Evolutionary conservation across 208 protist species (phyloP).

Genomic region (Endotrypanum monterogeii): DNA sequence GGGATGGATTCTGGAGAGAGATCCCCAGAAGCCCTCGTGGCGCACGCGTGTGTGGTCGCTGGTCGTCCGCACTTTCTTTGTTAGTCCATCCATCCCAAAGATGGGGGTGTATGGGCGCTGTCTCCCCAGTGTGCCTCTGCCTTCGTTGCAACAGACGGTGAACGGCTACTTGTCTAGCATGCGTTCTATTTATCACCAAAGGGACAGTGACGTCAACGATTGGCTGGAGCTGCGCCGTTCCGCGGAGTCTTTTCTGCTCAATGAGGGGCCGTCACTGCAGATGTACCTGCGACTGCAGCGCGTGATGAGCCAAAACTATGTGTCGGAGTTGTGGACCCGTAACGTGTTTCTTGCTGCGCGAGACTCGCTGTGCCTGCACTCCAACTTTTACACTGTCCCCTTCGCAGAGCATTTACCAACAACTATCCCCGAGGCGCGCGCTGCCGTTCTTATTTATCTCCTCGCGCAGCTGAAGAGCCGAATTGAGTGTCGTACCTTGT

Average conservation of each 20-base stretch:
- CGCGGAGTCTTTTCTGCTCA: slow-evolving; percentile 63
- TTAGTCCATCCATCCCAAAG: slow-evolving; percentile 37
- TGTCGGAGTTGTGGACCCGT: slow-evolving; percentile 90
- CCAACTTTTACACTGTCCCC: slow-evolving; percentile 90
- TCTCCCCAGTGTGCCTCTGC: slow-evolving; percentile 80
- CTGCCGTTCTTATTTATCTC: slow-evolving; percentile 63
- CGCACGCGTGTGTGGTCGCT: slow-evolving; percentile 64
- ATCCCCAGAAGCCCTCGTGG: slow-evolving; percentile 35
- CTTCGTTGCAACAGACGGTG: slow-evolving; percentile 70
- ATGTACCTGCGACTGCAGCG: slow-evolving; percentile 72
- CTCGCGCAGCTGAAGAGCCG: slow-evolving; percentile 63
- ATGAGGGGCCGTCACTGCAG: slow-evolving; percentile 78
- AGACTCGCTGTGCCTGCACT: slow-evolving; percentile 77
- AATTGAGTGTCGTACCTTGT: slow-evolving; percentile 66
- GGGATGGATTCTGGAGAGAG: slow-evolving; percentile 63
- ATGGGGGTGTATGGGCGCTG: slow-evolving; percentile 74
- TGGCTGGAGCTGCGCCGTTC: slow-evolving; percentile 51
- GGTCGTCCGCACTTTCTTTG: slow-evolving; percentile 58
- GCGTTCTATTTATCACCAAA: slow-evolving; percentile 47
- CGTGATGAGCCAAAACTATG: slow-evolving; percentile 65
- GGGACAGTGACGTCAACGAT: slow-evolving; percentile 33
- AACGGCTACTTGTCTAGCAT: slow-evolving; percentile 63
- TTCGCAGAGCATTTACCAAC: slow-evolving; percentile 61
- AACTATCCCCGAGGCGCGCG: slow-evolving; percentile 52
- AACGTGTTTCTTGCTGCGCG: slow-evolving; percentile 87